A percentile compares a stretch with the other conserved stretches of the same genome.
These are phyloP conservation scores for Acanthamoeba castellanii DNA, from an alignment of 208 protist species.

Conservation along the genomic window DNA sequence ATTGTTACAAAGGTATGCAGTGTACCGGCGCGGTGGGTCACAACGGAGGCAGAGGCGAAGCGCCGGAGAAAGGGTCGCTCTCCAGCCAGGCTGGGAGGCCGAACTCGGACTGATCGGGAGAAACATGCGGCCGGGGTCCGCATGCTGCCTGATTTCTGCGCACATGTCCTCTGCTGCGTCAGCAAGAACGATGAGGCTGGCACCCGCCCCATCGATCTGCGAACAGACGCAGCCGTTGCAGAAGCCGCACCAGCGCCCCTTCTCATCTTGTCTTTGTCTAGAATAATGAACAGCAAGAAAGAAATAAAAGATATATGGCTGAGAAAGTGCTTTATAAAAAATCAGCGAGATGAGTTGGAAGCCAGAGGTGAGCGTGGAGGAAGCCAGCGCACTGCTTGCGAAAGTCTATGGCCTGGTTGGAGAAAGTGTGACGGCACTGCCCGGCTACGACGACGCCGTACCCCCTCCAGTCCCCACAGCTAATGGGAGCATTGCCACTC, in stretches of 20 bases:
- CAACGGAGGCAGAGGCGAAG: not conserved
- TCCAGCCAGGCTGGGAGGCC: not conserved
- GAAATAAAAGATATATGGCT: not conserved
- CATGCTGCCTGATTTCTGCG: not conserved
- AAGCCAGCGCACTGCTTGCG: not conserved
- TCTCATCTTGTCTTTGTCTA: too few relatives aligned
- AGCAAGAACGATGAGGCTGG: too few relatives aligned
- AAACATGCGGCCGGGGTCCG: not conserved
- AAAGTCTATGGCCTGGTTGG: not conserved
- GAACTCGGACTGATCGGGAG: not conserved
- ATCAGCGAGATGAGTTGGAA: not conserved
- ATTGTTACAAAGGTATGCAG: not conserved
- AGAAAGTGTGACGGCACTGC: not conserved
- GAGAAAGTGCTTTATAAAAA: not conserved
- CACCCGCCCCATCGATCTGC: too few relatives aligned
- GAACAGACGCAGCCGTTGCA: too few relatives aligned
- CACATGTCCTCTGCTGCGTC: too few relatives aligned
- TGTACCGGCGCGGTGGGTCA: not conserved
- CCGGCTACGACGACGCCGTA: slow-evolving; percentile 28
- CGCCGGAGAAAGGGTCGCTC: not conserved
- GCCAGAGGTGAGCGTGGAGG: not conserved
- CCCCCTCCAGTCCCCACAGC: not conserved
- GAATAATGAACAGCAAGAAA: not conserved
- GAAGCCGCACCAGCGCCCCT: too few relatives aligned
- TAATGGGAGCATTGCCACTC: not conserved